Evolutionary conservation across 2,329 filamentous ascomycete genomes (phyloP), one percentile per base, ranked within the genome.

Genomic region (Paecilomyces dactylethromorphus): DNA sequence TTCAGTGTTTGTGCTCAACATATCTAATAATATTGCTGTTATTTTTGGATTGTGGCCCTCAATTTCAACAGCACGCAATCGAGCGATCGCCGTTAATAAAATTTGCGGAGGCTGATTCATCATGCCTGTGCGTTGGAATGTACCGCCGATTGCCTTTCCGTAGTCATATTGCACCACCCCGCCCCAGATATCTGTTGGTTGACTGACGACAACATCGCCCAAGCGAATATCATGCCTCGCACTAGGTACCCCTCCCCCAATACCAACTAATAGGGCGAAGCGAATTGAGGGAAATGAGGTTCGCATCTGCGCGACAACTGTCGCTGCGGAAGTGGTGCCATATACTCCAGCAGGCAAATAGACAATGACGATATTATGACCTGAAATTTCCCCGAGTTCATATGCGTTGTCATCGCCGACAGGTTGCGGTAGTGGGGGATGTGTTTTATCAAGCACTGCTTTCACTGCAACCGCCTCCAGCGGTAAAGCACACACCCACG

Each of bases 241-340:
- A 3, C 45, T 55, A 0, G 63, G 64, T 3, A 60, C 61, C 0
- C 64, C 64, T 7, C 63, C 63, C 2, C 71, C 76, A 55, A 79
- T 74, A 22, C 77, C 77, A 2, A 80, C 75, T 70, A 80, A 74
- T 1, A 80, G 64, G 2, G 70, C 70, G 45, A 76, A 62, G n/a
- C 61, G 56, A 22, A 72, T 31, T 22, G 67, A 66, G 1, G 68
- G 49, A 59, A 77, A 54, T 12, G 62, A 66, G 12, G 61, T 53
- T 10, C 66, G 26, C 66, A 68, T 69, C 56, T 74, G 64, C 13
- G 62, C 62, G 2, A 68, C 67, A 2, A 75, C 69, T 2, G 59
- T 62, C n/a, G 71, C 66, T 1, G 73, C 72, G 10, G 70, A 65
- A n/a, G 24, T 59, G 51, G 54, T 70, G 53, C 65, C 72, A 56